These are phyloP conservation scores for Claviceps capensis DNA, from an alignment of 2,329 filamentous ascomycete genomes.

Conservation along the genomic window DNA sequence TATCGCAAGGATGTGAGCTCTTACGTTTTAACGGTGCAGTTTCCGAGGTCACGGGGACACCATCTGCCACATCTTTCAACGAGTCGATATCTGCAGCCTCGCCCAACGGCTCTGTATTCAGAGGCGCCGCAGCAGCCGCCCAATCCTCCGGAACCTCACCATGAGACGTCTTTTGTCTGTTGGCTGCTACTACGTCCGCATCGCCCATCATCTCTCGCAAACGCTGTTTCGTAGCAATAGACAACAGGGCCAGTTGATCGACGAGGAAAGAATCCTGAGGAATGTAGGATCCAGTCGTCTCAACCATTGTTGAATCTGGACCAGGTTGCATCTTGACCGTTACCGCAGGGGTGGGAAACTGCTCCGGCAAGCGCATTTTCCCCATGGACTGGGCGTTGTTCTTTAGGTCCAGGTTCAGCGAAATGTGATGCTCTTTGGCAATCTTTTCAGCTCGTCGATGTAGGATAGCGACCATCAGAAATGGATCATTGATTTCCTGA, in stretches of 20 bases:
- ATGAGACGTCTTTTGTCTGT: slow-evolving; percentile 64
- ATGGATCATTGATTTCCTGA: slow-evolving; percentile 60
- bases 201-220: slow-evolving; percentile 67
- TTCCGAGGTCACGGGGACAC: slow-evolving; percentile 28
- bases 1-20: slow-evolving; percentile 10
- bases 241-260: slow-evolving; percentile 72
- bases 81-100: not conserved
- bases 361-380: slow-evolving; percentile 34
- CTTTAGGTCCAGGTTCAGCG: slow-evolving; percentile 42
- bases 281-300: slow-evolving; percentile 54
- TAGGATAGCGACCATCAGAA: slow-evolving; percentile 50
- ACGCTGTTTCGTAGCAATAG: slow-evolving; percentile 69
- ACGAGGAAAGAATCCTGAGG: slow-evolving; percentile 63
- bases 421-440: slow-evolving; percentile 42
- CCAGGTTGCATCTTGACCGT: slow-evolving; percentile 41
- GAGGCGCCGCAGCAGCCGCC: slow-evolving; percentile 50
- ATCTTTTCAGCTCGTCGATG: slow-evolving; percentile 46
- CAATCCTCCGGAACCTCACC: slow-evolving; percentile 68
- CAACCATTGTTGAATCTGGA: slow-evolving; percentile 48
- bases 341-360: slow-evolving; percentile 37
- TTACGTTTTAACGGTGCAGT: slow-evolving; percentile 48
- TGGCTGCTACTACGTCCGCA: slow-evolving; percentile 53
- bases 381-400: slow-evolving; percentile 28
- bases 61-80: slow-evolving; percentile 26
- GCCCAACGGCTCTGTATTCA: slow-evolving; percentile 27